Evolutionary conservation across 2,329 filamentous ascomycete species (phyloP).

Genomic region (Rhynchosporium graminicola): DNA sequence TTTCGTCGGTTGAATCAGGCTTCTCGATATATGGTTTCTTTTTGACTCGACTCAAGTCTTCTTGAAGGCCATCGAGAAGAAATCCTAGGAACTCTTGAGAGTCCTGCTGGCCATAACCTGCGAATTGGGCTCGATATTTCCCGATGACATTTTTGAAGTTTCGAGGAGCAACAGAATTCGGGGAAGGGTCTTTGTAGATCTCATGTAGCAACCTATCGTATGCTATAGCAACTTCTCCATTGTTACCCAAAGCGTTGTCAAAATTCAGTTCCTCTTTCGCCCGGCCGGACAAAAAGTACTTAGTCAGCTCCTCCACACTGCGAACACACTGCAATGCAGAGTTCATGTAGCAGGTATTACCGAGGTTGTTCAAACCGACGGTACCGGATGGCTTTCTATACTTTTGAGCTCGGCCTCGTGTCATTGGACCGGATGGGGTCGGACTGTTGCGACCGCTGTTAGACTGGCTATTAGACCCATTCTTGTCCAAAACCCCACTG

Average conservation of each 20-base stretch:
- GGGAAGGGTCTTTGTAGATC: constrained; percentile 71
- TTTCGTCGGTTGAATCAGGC: constrained; percentile 95
- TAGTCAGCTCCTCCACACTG: constrained; percentile 88
- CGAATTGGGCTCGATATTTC: constrained; percentile 79
- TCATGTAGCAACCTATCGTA: constrained; percentile 76
- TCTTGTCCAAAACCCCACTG: constrained; percentile 24
- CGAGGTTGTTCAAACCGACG: constrained; percentile 84
- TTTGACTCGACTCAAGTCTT: constrained; percentile 89
- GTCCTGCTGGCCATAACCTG: constrained; percentile 94
- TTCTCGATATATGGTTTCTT: constrained; percentile 98
- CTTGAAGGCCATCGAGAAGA: constrained; percentile 88
- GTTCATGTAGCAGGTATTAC: constrained; percentile 99
- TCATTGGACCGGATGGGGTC: constrained; percentile 59
- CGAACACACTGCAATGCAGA: constrained; percentile 93
- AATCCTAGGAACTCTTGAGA: constrained; percentile 97
- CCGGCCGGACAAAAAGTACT: constrained; percentile 79
- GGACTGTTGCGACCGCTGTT: constrained; percentile 72
- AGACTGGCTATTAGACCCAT: constrained; percentile 43
- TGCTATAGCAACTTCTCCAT: constrained; percentile 81
- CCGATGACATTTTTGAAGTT: constrained; percentile 84
- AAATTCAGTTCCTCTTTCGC: constrained; percentile 82
- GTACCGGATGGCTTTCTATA: constrained; percentile 72
- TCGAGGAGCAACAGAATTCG: constrained; percentile 72
- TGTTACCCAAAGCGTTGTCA: constrained; percentile 81
- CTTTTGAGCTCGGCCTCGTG: constrained; percentile 70